Evolutionary conservation across 257 asterid genomes (phyloP).

Genomic region (Salvia splendens): DNA sequence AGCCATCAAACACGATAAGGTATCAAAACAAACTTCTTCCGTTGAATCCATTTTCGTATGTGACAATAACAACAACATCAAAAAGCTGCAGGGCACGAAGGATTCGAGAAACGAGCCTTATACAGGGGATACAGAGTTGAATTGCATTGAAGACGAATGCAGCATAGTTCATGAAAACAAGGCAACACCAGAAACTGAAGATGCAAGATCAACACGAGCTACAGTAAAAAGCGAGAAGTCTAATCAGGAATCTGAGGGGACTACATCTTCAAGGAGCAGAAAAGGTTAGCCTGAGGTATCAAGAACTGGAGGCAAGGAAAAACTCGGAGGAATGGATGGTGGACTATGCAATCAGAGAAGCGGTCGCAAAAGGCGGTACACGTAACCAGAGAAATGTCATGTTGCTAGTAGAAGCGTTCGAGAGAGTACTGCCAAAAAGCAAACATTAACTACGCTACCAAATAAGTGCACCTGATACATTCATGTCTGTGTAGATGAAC

Average conservation of each 20-base stretch:
- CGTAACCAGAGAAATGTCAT: slow-evolving; percentile 59
- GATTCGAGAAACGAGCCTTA: slow-evolving; percentile 13
- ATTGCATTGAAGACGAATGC: neutral
- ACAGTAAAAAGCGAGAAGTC: slow-evolving; percentile 29
- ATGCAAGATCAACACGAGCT: neutral
- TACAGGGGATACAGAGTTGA: neutral
- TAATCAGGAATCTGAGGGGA: slow-evolving; percentile 40
- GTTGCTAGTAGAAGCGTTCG: slow-evolving; percentile 64
- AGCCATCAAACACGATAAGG: slow-evolving; percentile 12
- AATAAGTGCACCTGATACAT: too few species aligned
- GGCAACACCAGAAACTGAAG: neutral
- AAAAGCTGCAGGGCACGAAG: slow-evolving; percentile 1
- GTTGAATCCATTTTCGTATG: neutral
- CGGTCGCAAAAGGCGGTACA: slow-evolving; percentile 47
- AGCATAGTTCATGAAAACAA: neutral
- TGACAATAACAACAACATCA: neutral
- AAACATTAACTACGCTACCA: too few species aligned
- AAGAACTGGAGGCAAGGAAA: slow-evolving; percentile 47
- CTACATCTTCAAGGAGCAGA: slow-evolving; percentile 50
- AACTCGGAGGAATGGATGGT: slow-evolving; percentile 74
- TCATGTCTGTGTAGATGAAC: too few species aligned
- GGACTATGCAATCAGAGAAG: slow-evolving; percentile 58
- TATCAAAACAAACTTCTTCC: slow-evolving; percentile 1
- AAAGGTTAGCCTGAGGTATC: slow-evolving; percentile 62
- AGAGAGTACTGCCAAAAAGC: slow-evolving; percentile 47